Conservation (phyloP, 768 basidiomycete genomes). For the Sarcomyxa edulis region DNA sequence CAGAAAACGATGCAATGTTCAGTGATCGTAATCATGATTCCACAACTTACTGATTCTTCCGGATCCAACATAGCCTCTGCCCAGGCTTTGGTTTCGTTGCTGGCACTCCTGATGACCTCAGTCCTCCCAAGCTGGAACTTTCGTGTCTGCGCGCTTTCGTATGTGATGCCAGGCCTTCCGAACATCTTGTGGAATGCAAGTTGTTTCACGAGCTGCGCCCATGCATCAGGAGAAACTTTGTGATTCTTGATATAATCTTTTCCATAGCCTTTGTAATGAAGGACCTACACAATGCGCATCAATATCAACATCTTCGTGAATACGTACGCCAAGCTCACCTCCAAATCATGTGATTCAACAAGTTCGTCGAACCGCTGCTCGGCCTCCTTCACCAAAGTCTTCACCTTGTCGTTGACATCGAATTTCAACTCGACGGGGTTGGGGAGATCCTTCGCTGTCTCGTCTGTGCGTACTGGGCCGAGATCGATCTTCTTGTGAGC, state of each 20-base stretch:
- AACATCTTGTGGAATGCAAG: conserved; percentile 90
- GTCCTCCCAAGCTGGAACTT: conserved; percentile 89
- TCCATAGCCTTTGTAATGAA: conserved; percentile 87
- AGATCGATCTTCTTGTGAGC: conserved; percentile 72
- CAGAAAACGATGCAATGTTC: background rate
- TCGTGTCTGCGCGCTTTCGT: conserved; percentile 93
- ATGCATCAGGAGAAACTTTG: conserved; percentile 88
- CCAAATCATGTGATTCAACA: conserved; percentile 74
- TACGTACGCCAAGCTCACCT: conserved; percentile 41
- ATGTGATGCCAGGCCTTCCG: conserved; percentile 71
- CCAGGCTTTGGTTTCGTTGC: conserved; percentile 79
- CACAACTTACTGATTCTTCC: conserved; percentile 35
- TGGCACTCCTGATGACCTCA: conserved; percentile 88
- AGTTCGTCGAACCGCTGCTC: conserved; percentile 70
- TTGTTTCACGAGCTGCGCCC: conserved; percentile 94
- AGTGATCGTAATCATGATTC: no score
- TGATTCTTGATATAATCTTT: conserved; percentile 79
- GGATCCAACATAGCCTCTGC: conserved; percentile 83
- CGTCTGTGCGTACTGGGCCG: conserved; percentile 39
- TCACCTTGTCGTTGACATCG: conserved; percentile 47
- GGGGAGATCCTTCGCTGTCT: conserved; percentile 34
- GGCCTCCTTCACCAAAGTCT: conserved; percentile 49
- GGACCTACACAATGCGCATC: conserved; percentile 52
- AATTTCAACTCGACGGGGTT: conserved; percentile 68
- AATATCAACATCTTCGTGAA: no score